These are phyloP conservation scores for Trichoderma lentiforme DNA, from an alignment of 2,329 filamentous ascomycete species.

Conservation along the genomic window DNA sequence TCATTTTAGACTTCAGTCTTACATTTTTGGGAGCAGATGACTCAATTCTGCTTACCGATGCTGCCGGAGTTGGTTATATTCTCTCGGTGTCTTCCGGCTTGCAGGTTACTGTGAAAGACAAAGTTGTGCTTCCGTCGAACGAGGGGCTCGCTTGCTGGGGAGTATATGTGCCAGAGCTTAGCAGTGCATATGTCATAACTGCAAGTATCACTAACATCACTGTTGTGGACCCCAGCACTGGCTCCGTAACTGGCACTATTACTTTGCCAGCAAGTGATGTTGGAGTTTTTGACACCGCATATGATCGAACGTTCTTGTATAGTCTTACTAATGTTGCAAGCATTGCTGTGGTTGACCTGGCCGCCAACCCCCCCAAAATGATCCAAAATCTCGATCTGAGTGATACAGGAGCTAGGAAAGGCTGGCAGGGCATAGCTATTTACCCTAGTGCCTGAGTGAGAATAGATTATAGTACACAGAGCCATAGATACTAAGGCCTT, in stretches of 20 bases:
- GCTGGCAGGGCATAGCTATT: background rate
- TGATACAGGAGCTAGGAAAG: background rate
- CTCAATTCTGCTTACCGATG: background rate
- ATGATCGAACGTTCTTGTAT: background rate
- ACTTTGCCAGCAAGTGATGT: background rate
- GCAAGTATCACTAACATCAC: background rate
- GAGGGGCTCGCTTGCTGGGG: conserved; percentile 3
- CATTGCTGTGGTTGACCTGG: background rate
- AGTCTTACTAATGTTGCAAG: background rate
- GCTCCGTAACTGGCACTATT: background rate
- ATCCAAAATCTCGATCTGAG: background rate
- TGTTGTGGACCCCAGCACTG: background rate
- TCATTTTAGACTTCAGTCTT: background rate
- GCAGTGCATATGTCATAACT: background rate
- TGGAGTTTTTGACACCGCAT: background rate
- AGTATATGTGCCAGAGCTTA: background rate
- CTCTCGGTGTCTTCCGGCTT: background rate
- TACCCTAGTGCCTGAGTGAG: background rate
- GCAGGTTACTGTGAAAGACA: background rate
- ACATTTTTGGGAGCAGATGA: background rate
- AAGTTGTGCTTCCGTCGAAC: background rate
- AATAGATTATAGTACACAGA: background rate
- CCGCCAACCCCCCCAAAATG: background rate
- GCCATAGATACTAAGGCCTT: background rate
- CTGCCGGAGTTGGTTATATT: background rate